Base-by-base conservation (phyloP, 2,329 filamentous ascomycete species). In the Talaromyces sp. region DNA sequence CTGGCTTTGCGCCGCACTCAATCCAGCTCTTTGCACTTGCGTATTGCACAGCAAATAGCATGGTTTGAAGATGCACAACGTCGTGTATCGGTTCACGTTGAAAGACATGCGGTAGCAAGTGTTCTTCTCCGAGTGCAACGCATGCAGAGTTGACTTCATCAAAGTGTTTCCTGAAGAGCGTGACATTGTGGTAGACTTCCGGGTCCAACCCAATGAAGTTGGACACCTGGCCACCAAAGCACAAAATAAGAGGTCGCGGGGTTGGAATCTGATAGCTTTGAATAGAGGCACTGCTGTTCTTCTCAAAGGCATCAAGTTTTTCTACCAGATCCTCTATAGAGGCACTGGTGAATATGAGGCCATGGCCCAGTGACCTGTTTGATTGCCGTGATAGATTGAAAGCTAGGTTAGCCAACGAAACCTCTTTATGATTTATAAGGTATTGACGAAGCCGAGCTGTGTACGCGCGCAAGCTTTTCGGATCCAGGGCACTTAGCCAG, bases 31-130 rank as follows among this genome's bases (percentile, higher is more conserved):
- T 69, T 1, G 77, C 76, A 37, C 67, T 71, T 0, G 77, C 63
- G 50, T 78, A 78, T 56, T 79, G 76, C n/a, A 74, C 52, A 1
- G 76, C 67, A 42, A 79, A 78, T 0, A 77, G 63, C 54, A 68
- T 69, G 14, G 67, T 68, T 18, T 81, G 80, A 0, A 80, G 69
- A 12, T 65, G 60, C 11, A 71, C 67, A 3, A 64, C 55, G 33
- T 70, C 66, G 1, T 50, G 2, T 5, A 69, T 54, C 0, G 68
- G n/a, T 4, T 14, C 18, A 7, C 39, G 39, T 40, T 40, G 39
- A n/a, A 40, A 40, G 6, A 40, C 39, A 5, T 40, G 16, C 16
- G 39, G 39, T 7, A 40, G 14, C 39, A 40, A n/a, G 5, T 7
- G 14, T n/a, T 40, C 5, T 40, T n/a, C 16, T 5, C 39, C 39